Percentiles rank a stretch among this genome's conserved stretches.
phyloP scores from a whole-genome alignment of 176 grass and related monocot species.

The Lolium perenne region DNA sequence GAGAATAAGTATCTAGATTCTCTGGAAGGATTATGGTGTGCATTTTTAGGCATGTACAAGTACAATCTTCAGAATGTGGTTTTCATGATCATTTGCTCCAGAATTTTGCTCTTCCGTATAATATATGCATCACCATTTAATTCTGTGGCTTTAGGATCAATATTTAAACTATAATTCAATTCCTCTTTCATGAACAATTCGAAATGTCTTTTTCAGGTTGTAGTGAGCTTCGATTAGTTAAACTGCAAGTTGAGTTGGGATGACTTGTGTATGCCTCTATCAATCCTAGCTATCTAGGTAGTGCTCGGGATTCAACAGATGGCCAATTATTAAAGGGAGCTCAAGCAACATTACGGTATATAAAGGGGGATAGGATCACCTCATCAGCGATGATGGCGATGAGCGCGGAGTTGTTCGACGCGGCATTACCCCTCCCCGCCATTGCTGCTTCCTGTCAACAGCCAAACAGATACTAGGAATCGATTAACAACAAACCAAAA shows the following conservation, averaged over 20 bases:
- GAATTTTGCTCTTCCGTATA: not conserved
- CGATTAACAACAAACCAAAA: not conserved
- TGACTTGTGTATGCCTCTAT: no score
- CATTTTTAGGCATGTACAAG: not conserved
- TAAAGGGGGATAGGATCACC: slow-evolving; percentile 38
- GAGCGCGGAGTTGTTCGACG: slow-evolving; percentile 59
- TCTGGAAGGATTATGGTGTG: slow-evolving; percentile 86
- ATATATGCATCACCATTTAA: not conserved
- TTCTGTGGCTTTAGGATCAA: not conserved
- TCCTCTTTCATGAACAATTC: slow-evolving; percentile 6
- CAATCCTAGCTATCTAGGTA: not conserved
- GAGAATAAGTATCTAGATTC: slow-evolving; percentile 83
- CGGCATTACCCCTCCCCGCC: slow-evolving; percentile 59
- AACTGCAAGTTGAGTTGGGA: no score
- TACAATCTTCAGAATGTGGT: no score
- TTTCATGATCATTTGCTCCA: no score
- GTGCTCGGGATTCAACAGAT: not conserved
- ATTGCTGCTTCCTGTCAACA: slow-evolving; percentile 26
- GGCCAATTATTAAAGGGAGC: not conserved
- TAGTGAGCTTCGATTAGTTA: no score
- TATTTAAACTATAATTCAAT: not conserved
- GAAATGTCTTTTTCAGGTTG: slow-evolving; percentile 22
- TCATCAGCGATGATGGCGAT: slow-evolving; percentile 78
- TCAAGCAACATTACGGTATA: not conserved
- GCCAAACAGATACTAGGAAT: not conserved